Conservation (phyloP, 768 basidiomycete genomes). For the Mycena filopes region DNA sequence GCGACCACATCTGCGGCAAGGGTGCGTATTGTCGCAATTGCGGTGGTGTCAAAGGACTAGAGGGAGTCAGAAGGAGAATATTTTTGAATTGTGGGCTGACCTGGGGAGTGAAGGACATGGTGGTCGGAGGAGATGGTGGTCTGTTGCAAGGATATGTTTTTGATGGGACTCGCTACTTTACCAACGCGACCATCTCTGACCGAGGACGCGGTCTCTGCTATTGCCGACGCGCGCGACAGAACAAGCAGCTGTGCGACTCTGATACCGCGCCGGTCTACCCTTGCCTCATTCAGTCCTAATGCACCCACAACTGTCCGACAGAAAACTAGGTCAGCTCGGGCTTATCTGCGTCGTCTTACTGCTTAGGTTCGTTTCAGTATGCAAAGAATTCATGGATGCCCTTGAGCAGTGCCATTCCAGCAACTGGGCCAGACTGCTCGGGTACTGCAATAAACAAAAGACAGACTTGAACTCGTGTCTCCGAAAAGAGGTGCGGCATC, state of each 20-base stretch:
- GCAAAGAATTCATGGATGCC: constrained; percentile 82
- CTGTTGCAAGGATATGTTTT: neutral
- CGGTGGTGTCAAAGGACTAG: constrained; percentile 5
- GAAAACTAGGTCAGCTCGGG: constrained; percentile 60
- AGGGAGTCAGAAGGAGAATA: neutral
- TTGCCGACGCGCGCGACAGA: neutral
- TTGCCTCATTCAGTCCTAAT: constrained; percentile 45
- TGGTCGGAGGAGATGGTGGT: neutral
- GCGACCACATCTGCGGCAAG: constrained; percentile 62
- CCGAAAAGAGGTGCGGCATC: constrained; percentile 67
- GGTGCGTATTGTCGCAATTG: constrained; percentile 36
- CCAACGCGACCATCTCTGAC: no score
- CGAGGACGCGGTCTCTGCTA: neutral
- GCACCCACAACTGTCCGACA: constrained; percentile 81
- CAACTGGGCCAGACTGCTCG: constrained; percentile 72
- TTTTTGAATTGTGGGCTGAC: neutral
- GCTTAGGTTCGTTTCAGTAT: constrained; percentile 54
- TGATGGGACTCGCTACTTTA: neutral
- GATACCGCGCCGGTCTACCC: constrained; percentile 12
- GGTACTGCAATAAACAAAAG: constrained; percentile 77
- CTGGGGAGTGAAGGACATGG: constrained; percentile 29
- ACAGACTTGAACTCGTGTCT: constrained; percentile 76
- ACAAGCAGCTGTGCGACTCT: neutral
- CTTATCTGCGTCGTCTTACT: constrained; percentile 9
- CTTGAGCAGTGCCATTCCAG: constrained; percentile 76